Conservation (phyloP, 768 basidiomycete species). For the Termitomyces sp. region DNA sequence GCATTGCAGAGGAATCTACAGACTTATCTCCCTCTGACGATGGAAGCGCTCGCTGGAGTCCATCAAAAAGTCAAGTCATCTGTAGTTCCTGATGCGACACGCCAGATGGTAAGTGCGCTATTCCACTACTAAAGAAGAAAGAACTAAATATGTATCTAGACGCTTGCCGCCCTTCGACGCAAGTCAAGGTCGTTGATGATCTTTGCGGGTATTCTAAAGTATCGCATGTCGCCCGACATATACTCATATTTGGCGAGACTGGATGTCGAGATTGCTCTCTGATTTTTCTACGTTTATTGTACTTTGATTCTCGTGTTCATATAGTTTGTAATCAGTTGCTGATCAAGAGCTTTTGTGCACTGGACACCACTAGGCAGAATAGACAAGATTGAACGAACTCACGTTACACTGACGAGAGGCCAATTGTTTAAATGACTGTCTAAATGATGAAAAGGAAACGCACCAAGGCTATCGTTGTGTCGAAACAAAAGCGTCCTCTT, state of each 20-base stretch:
- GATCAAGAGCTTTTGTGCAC: background rate
- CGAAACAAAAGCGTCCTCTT: conserved; percentile 28
- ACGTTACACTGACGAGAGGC: background rate
- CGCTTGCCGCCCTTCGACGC: conserved; percentile 61
- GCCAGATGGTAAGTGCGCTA: conserved; percentile 61
- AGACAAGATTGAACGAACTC: background rate
- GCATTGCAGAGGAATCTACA: conserved; percentile 88
- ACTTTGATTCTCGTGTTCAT: background rate
- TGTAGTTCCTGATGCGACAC: conserved; percentile 65
- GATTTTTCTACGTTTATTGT: conserved; percentile 13
- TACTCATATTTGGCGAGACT: conserved; percentile 84
- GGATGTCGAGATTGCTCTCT: conserved; percentile 84
- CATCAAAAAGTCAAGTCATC: conserved; percentile 76
- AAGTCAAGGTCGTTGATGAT: conserved; percentile 86
- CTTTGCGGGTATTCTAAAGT: conserved; percentile 84
- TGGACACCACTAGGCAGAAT: background rate
- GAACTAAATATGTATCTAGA: conserved; percentile 36
- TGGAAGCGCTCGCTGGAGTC: conserved; percentile 85
- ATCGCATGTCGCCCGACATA: conserved; percentile 86
- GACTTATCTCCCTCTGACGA: conserved; percentile 81
- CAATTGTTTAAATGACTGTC: background rate
- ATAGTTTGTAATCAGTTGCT: background rate
- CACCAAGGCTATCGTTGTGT: conserved; percentile 32
- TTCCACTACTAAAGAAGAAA: conserved; percentile 5
- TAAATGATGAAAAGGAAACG: background rate